Evolutionary conservation across 441 rosid genomes (phyloP).

Genomic region (Mallotus repandus): DNA sequence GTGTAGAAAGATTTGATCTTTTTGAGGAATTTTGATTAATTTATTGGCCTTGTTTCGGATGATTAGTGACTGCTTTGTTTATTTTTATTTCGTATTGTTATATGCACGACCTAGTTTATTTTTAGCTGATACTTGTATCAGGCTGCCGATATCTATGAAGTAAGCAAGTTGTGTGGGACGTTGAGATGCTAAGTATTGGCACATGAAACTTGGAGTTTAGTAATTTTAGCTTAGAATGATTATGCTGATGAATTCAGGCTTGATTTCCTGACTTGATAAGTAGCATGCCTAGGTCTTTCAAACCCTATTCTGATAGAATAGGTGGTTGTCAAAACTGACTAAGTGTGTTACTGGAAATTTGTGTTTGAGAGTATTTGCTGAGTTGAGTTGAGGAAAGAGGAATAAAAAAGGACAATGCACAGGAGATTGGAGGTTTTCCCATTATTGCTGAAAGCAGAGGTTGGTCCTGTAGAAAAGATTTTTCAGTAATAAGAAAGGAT

Average conservation of each 20-base stretch:
- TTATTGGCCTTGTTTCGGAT: not conserved
- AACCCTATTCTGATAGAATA: not conserved
- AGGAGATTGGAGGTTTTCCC: not conserved
- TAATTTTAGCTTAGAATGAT: no score
- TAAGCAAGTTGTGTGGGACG: no score
- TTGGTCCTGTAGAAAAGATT: no score
- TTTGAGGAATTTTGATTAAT: not conserved
- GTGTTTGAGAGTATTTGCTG: no score
- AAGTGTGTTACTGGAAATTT: no score
- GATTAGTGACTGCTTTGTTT: not conserved
- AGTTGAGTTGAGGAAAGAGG: not conserved
- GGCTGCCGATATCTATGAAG: no score
- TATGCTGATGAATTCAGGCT: not conserved
- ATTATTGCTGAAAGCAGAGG: not conserved
- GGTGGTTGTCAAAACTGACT: not conserved
- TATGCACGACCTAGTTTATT: not conserved
- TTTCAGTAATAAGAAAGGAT: no score
- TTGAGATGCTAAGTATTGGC: not conserved
- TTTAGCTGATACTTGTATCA: not conserved
- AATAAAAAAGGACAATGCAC: not conserved
- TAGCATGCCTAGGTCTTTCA: no score
- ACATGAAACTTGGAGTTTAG: not conserved
- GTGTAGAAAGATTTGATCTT: constrained; percentile 1
- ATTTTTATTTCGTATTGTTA: not conserved
- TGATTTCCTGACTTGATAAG: not conserved